These are phyloP conservation scores for Hanseniaspora occidentalis DNA, from an alignment of 805 yeast species.

Conservation along the genomic window DNA sequence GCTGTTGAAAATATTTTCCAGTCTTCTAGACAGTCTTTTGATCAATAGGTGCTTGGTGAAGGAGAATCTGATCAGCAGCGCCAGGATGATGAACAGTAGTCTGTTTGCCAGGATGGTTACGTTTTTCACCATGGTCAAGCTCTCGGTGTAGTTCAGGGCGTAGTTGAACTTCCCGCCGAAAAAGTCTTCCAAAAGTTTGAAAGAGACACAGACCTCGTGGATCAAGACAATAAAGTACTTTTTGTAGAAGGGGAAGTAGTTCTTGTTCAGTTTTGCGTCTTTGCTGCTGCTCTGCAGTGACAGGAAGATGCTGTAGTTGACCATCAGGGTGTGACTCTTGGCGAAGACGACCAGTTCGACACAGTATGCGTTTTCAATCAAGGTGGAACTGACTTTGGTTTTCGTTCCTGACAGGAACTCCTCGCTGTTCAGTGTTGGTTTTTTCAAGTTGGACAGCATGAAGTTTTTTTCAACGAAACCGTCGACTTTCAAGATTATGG, in stretches of 20 bases:
- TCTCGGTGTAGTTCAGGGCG: neutral
- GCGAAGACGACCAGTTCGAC: neutral
- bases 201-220: neutral
- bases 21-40: constrained; percentile 1
- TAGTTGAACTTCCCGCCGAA: neutral
- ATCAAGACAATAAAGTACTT: constrained; percentile 1
- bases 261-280: neutral
- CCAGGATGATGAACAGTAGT: constrained; percentile 1
- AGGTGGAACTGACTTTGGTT: neutral
- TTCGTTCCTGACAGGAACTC: neutral
- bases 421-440: neutral
- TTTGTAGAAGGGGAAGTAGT: neutral
- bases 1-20: neutral
- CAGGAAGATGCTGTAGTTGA: neutral
- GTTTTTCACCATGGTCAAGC: neutral
- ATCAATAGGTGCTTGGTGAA: constrained; percentile 1
- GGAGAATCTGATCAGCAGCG: constrained; percentile 1
- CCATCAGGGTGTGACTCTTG: neutral
- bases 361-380: neutral
- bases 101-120: neutral
- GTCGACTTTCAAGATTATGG: neutral
- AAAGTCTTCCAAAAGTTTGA: neutral
- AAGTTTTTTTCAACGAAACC: neutral
- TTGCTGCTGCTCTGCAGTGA: neutral
- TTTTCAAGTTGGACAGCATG: neutral